Percentiles rank a stretch among this genome's conserved stretches.
phyloP scores from a whole-genome alignment of 345 rosid genomes.

The Rhodamnia argentea region DNA sequence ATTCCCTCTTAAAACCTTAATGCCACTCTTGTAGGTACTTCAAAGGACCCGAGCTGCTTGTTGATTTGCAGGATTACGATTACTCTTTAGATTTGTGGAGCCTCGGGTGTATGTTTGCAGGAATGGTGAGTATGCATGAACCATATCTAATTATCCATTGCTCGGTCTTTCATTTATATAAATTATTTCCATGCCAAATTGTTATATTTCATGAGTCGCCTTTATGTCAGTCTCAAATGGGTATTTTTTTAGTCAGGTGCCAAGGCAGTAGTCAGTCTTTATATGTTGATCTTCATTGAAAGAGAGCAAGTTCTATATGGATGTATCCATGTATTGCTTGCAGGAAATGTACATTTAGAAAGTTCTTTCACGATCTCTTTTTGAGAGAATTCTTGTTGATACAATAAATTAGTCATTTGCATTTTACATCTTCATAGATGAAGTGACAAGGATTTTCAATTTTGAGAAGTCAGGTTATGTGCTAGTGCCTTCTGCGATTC shows the following conservation, averaged over 20 bases:
- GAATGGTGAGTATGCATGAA: conserved; percentile 54
- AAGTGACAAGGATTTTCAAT: conserved; percentile 4
- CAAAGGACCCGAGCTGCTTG: conserved; percentile 98
- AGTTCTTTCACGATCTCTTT: background rate
- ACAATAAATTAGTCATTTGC: conserved; percentile 6
- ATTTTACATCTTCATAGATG: conserved; percentile 16
- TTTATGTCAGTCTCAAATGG: background rate
- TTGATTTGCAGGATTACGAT: conserved; percentile 96
- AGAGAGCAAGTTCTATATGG: background rate
- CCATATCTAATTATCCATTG: background rate
- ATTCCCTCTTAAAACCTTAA: background rate
- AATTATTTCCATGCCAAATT: background rate
- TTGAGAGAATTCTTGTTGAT: background rate
- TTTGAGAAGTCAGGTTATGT: conserved; percentile 6
- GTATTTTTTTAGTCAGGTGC: background rate
- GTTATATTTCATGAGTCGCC: background rate
- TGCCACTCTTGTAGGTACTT: conserved; percentile 53
- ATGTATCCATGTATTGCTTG: background rate
- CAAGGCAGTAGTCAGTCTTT: background rate
- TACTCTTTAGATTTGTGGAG: conserved; percentile 98
- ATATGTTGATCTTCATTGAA: background rate
- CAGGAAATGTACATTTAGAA: background rate
- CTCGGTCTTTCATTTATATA: background rate
- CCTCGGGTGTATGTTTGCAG: conserved; percentile 99
- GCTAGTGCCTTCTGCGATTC: conserved; percentile 6